Evolutionary conservation across 2,329 filamentous ascomycete species (phyloP).

Genomic region (Penicillium sp.): DNA sequence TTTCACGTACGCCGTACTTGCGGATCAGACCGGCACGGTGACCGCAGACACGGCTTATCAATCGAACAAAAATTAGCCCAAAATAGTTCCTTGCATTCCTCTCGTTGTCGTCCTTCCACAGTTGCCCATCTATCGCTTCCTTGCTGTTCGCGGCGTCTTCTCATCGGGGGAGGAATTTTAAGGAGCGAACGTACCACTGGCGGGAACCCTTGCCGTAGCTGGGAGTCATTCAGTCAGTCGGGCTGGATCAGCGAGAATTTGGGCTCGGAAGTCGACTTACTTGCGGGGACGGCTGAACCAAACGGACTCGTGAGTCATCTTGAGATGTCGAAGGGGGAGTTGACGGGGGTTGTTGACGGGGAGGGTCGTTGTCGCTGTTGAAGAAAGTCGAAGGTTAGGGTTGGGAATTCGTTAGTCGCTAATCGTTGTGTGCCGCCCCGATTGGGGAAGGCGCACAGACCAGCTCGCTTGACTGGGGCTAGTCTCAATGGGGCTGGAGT

Average conservation of each 20-base stretch:
- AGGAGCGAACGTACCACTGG: constrained; percentile 68
- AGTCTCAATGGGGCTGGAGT: constrained; percentile 21
- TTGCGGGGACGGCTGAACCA: constrained; percentile 98
- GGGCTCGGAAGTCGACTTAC: constrained; percentile 50
- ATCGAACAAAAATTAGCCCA: constrained; percentile 26
- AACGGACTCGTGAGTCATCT: constrained; percentile 90
- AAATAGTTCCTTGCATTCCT: constrained; percentile 3
- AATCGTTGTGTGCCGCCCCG: constrained; percentile 37
- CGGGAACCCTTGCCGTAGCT: constrained; percentile 84
- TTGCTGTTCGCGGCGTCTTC: constrained; percentile 8
- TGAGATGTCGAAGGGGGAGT: constrained; percentile 48
- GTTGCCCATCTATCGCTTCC: constrained; percentile 5
- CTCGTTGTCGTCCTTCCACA: too few species aligned
- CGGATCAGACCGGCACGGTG: constrained; percentile 99
- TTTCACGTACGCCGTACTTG: constrained; percentile 74
- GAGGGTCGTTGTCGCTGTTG: constrained; percentile 37
- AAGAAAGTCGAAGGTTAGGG: constrained; percentile 32
- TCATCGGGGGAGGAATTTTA: constrained; percentile 12
- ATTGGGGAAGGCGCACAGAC: constrained; percentile 28
- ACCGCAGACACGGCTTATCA: constrained; percentile 72
- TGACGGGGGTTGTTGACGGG: constrained; percentile 36
- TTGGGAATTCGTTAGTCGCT: constrained; percentile 35
- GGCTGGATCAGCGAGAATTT: constrained; percentile 5
- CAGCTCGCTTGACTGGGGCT: constrained; percentile 34
- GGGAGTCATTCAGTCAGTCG: constrained; percentile 18